Conservation (phyloP, 2,329 filamentous ascomycete species). For the Fusarium anthophilum region DNA sequence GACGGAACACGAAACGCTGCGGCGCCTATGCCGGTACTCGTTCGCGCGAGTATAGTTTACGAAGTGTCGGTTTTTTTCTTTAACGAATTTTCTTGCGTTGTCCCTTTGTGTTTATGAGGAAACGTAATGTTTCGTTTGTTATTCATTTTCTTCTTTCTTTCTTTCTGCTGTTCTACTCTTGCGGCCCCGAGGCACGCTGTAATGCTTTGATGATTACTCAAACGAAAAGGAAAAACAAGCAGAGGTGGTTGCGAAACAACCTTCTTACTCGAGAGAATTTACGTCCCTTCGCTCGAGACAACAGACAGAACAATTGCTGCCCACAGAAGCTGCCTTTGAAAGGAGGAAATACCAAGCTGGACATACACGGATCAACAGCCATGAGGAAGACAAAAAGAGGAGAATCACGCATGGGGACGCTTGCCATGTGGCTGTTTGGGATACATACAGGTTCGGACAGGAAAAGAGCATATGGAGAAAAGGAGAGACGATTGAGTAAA, state of each 20-base stretch:
- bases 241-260: background rate
- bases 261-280: constrained; percentile 31
- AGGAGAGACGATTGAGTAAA: constrained; percentile 24
- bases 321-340: constrained; percentile 11
- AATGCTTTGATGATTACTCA: constrained; percentile 41
- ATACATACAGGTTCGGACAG: constrained; percentile 37
- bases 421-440: constrained; percentile 21
- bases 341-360: constrained; percentile 27
- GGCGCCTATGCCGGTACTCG: constrained; percentile 39
- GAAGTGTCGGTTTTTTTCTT: constrained; percentile 29
- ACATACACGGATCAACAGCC: constrained; percentile 28
- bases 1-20: constrained; percentile 39
- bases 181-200: constrained; percentile 30
- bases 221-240: constrained; percentile 16
- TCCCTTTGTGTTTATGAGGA: constrained; percentile 43
- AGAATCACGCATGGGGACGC: constrained; percentile 10
- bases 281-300: constrained; percentile 33
- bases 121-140: constrained; percentile 39
- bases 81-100: constrained; percentile 41
- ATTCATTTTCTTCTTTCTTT: constrained; percentile 17
- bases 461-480: constrained; percentile 30
- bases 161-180: constrained; percentile 30
- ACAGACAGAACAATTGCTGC: background rate
- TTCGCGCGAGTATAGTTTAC: constrained; percentile 39
- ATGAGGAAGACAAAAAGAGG: constrained; percentile 22